Evolutionary conservation across 345 rosid genomes (phyloP).

Genomic region (Ricinus communis): DNA sequence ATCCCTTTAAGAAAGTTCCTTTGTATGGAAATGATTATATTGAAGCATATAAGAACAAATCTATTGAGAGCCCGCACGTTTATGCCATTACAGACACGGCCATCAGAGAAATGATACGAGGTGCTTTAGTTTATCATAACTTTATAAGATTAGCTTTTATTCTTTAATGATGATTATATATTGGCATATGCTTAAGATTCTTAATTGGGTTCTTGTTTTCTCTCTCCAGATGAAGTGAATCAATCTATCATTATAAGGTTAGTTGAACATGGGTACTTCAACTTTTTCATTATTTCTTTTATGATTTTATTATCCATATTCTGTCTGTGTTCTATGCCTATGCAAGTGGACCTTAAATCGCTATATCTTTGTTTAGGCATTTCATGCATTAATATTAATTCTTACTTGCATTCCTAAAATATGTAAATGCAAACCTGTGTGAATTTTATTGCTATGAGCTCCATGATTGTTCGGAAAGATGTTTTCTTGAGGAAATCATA

Average conservation of each 20-base stretch:
- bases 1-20: conserved; percentile 92
- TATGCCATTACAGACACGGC: conserved; percentile 98
- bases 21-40: conserved; percentile 76
- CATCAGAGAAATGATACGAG: conserved; percentile 95
- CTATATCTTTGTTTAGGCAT: not conserved
- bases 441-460: not conserved
- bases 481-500: too few species aligned
- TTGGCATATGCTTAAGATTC: conserved; percentile 12
- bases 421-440: not conserved
- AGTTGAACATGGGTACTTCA: conserved; percentile 28
- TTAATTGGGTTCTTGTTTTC: conserved; percentile 28
- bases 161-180: not conserved
- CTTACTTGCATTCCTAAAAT: too few species aligned
- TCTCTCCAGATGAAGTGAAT: conserved; percentile 88
- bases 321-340: not conserved
- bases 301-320: conserved; percentile 6
- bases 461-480: not conserved
- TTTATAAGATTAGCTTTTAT: conserved; percentile 7
- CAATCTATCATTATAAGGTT: conserved; percentile 99
- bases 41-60: conserved; percentile 78
- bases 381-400: too few species aligned
- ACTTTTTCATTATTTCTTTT: conserved; percentile 1
- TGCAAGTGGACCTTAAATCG: not conserved
- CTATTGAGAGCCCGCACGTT: conserved; percentile 82
- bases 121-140: conserved; percentile 38